Evolutionary conservation across 1,284 basidiomycete species (phyloP), one percentile per base, ranked within the genome.

Genomic region (Coniophora puteana): DNA sequence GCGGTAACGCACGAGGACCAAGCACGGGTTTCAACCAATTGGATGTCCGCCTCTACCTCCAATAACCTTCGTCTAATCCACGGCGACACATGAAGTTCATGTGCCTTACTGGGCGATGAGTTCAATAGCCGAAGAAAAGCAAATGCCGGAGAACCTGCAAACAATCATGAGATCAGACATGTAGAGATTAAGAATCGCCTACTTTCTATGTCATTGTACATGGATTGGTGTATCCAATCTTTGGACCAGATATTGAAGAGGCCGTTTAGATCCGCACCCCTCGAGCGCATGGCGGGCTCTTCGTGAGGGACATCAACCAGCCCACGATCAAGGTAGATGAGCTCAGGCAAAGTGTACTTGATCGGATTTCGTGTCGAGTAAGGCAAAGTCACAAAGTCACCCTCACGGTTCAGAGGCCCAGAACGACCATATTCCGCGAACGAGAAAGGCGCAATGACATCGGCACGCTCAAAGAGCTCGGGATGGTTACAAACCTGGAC

Each of bases 381-480:
- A 8, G 92, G 83, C 22, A 90, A 74, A 39, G 83, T 74, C 29
- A 97, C 70, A 40, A 85, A 71, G 54, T 98, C 93, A 20, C 88
- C 85, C 66, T 98, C 92, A 24, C 95, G 82, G 36, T 78, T 74
- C 14, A 95, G 66, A 27, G 88, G 84, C 7, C 87, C 89, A 10
- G 93, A 86, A 39, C 79, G 80, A 33, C 89, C 89, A 60, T 90
- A 98, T 10, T 74, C 69, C 38, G 85, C 81, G 57, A 99, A 95
- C 2, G 93, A 87, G 58, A 92, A 89, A 1, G 96, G 94, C 2
- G 94, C 89, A 10, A 86, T 77, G 24, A 99, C 95, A 58, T 99
- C 96, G 24, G 95, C 94, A 17, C 96, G 84, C 63, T 99, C 94
- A 58, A 99, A 99, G 31, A 99, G 76, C 62, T 99, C 96, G 0